Evolutionary conservation across 2,329 filamentous ascomycete genomes (phyloP), one percentile per base, ranked within the genome.

Genomic region (Hypoxylon sp.): DNA sequence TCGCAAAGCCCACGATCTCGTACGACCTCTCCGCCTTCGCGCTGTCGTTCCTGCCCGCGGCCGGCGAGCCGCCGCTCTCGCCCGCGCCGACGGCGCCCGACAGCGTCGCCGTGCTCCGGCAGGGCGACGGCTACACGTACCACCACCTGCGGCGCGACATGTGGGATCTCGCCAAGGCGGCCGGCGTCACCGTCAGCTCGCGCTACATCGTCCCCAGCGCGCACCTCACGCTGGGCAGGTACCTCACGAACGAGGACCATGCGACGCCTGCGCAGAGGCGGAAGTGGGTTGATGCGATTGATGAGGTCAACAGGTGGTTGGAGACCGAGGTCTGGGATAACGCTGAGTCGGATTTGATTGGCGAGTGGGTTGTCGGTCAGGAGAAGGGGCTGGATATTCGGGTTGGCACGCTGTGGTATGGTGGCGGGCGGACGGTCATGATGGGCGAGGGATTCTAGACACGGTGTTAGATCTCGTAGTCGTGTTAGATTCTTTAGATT

Each of bases 201-300:
- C 85, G 95, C 61, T 98, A 97, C 76, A 89, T 94, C 22, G 93
- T 97, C 1, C 94, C 94, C 1, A 95, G 91, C 48, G 93, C 93
- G 14, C 95, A 98, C 80, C 86, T 97, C 74, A 97, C 95, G 0
- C 86, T 98, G 61, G 94, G 87, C 0, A 84, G 95, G 2, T 97
- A 96, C 76, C 84, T 97, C 44, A 85, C 83, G 8, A 84, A 88
- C 40, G 80, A 83, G 11, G 92, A 94, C 68, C 87, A 89, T 72
- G 82, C 84, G 36, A 84, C 84, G 6, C 81, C 82, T 0, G 82
- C 82, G 61, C 87, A 86, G 76, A 85, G 93, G 70, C 77, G 81
- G 71, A 78, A 73, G n/a, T 90, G 94, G 83, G 83, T 97, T 12
- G 78, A 83, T 12, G 84, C 84, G 53, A 89, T 97, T 51, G 92